Percentiles rank a stretch among this genome's conserved stretches.
phyloP scores from a whole-genome alignment of 495 filamentous ascomycete species.

The Talaromyces nanjingensis region DNA sequence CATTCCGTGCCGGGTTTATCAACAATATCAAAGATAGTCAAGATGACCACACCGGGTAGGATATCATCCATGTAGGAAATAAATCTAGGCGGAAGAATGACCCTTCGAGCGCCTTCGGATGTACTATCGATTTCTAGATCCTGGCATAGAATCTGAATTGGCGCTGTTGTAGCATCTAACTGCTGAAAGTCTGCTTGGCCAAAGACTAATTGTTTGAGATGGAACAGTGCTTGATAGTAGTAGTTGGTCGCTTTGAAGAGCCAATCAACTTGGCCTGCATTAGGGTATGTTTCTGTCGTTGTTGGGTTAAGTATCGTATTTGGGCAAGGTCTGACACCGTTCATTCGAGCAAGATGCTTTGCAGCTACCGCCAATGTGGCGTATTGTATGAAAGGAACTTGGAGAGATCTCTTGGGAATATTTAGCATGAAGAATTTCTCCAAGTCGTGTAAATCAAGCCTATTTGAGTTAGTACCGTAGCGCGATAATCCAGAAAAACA shows the following conservation, averaged over 20 bases:
- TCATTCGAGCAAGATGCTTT: conserved; percentile 34
- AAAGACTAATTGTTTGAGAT: background rate
- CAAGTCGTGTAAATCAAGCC: conserved; percentile 34
- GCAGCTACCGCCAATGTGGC: conserved; percentile 33
- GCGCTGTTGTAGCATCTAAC: background rate
- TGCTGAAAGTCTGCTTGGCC: conserved; percentile 2
- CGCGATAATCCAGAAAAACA: background rate
- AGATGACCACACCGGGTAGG: conserved; percentile 22
- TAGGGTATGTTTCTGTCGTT: conserved; percentile 33
- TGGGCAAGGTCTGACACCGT: conserved; percentile 20
- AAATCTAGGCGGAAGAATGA: background rate
- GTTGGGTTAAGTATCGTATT: conserved; percentile 26
- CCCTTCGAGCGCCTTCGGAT: background rate
- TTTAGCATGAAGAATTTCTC: conserved; percentile 32
- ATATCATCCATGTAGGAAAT: conserved; percentile 23
- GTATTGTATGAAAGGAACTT: conserved; percentile 25
- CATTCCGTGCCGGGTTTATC: conserved; percentile 29
- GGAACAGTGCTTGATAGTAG: conserved; percentile 19
- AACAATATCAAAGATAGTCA: conserved; percentile 28
- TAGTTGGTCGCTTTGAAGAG: conserved; percentile 37
- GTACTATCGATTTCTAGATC: background rate
- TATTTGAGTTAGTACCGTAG: conserved; percentile 13
- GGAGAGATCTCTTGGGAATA: conserved; percentile 32
- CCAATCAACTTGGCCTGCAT: conserved; percentile 32
- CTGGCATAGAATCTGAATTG: conserved; percentile 4